These are phyloP conservation scores for Vigna radiata DNA, from an alignment of 306 rosid genomes.

Conservation along the genomic window DNA sequence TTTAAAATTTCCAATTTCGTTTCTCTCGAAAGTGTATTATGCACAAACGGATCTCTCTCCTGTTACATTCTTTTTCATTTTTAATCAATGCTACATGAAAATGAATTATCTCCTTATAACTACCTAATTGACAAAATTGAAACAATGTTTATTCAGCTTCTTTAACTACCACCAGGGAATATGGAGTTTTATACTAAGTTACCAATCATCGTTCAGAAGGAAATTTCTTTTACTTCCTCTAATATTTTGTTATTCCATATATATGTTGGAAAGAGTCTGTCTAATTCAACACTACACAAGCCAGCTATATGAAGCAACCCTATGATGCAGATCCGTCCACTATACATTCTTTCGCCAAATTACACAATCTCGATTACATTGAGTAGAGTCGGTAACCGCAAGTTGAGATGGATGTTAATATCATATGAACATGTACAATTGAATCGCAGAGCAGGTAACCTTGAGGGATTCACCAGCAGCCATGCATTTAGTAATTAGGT, in stretches of 20 bases:
- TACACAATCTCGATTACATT: conserved; percentile 6
- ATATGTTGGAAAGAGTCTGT: conserved; percentile 33
- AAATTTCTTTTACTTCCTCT: neutral
- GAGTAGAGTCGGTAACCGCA: neutral
- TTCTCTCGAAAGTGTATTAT: neutral
- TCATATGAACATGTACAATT: neutral
- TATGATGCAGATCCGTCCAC: conserved; percentile 37
- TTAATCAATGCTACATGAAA: neutral
- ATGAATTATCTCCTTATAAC: neutral
- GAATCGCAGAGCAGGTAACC: neutral
- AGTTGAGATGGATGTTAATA: conserved; percentile 6
- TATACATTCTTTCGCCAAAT: conserved; percentile 22
- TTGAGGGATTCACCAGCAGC: neutral
- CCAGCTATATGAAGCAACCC: conserved; percentile 29
- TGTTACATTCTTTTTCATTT: neutral
- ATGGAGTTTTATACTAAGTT: neutral
- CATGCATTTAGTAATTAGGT: conserved; percentile 31
- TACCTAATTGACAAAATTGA: neutral
- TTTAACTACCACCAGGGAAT: neutral
- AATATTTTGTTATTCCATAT: conserved; percentile 9
- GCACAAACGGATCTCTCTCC: neutral
- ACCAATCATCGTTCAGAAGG: neutral
- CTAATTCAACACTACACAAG: conserved; percentile 25
- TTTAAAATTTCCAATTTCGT: neutral
- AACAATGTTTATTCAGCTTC: neutral